These are phyloP conservation scores for Vitis hybrid DNA, from an alignment of 177 flowering plant species.

Conservation along the genomic window DNA sequence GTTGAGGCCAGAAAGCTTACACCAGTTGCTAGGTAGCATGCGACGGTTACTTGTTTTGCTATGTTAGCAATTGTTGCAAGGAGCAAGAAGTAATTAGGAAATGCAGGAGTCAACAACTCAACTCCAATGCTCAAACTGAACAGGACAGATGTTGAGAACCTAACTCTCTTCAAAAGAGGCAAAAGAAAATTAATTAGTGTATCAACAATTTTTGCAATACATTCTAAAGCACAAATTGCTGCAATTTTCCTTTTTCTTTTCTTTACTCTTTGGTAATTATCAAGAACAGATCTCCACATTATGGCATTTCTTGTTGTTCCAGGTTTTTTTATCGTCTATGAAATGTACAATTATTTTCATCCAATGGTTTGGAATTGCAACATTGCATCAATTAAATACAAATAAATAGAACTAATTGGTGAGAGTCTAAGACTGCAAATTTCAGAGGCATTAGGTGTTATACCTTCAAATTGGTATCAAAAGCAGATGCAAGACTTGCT, in stretches of 20 bases:
- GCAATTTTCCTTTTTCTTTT: not conserved
- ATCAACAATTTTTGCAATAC: not conserved
- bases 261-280: not conserved
- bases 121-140: slow-evolving; percentile 87
- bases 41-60: slow-evolving; percentile 87
- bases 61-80: slow-evolving; percentile 87
- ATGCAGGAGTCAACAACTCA: slow-evolving; percentile 84
- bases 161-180: slow-evolving; percentile 64
- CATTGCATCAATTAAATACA: not conserved
- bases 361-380: not conserved
- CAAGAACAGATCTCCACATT: not conserved
- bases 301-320: not conserved
- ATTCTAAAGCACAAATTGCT: not conserved
- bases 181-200: slow-evolving; percentile 3
- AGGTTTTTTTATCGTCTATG: not conserved
- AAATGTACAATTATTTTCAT: not conserved
- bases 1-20: slow-evolving; percentile 42
- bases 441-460: not conserved
- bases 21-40: slow-evolving; percentile 79
- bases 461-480: slow-evolving; percentile 95
- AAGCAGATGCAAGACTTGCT: slow-evolving; percentile 76
- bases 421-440: not conserved
- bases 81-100: slow-evolving; percentile 78
- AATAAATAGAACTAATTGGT: not conserved
- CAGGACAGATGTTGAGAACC: slow-evolving; percentile 75